Base-by-base conservation (phyloP, 768 basidiomycete species). In the Podaxis sp. region DNA sequence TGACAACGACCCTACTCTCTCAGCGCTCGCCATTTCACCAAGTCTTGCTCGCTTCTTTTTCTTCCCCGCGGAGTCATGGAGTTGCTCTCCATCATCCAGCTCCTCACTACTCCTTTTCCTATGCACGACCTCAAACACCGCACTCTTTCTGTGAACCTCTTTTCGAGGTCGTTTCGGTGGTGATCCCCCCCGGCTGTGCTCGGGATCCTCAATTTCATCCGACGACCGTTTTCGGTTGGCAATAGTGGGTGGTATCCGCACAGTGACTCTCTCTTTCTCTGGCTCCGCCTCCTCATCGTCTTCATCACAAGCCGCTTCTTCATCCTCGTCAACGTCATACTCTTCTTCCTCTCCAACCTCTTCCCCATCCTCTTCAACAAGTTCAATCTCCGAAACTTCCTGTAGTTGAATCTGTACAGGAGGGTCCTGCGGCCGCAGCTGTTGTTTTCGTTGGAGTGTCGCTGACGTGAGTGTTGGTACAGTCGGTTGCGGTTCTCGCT, bases 151-250 rank as follows among this genome's bases (percentile, higher is more conserved):
- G 13, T 4, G 13, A 6, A 13, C 33, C 3, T 59, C 58, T 8
- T 55, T 43, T 37, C 52, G 40, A 15, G 33, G 53, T n/a, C 54
- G 46, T 49, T 61, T 61, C 13, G 60, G 38, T 5, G 60, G 60
- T 33, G 60, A 55, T 15, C 53, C 60, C 15, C 17, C n/a, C n/a
- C 43, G 12, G 5, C 27, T 43, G 13, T 36, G 41, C 9, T 47
- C 54, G 9, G 37, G 7, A 25, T 49, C 60, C 13, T 61, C 60
- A 55, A 55, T 54, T 56, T 75, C 77, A 25, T 75, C 71, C 27
- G 67, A 68, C 0, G 69, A 72, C 43, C 73, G 25, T 70, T 74
- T 71, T 36, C 68, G 49, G 33, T 68, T 17, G 3, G 50, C 22
- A 3, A 43, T 25, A 12, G 50, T 25, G 1, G 59, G 59, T 2